These are phyloP conservation scores for Dichomitus squalens DNA, from an alignment of 1,284 basidiomycete species.

Conservation along the genomic window DNA sequence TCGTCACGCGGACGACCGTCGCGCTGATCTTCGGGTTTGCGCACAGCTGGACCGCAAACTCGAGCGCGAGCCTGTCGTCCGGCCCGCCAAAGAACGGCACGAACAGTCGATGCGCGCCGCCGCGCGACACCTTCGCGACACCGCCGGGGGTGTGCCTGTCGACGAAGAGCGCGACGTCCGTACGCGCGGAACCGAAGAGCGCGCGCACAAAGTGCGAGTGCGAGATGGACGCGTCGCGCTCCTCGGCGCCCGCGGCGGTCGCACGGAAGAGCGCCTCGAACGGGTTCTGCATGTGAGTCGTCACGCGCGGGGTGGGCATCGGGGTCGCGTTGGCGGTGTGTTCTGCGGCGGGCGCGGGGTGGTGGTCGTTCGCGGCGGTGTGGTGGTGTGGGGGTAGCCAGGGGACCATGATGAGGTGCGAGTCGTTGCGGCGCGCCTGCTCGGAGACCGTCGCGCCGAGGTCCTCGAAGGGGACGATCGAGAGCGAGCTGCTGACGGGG, in stretches of 20 bases:
- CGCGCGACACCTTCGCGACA: slow-evolving; percentile 29
- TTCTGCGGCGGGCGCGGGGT: not conserved
- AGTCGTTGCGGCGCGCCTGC: slow-evolving; percentile 46
- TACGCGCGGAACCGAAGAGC: slow-evolving; percentile 53
- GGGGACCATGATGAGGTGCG: slow-evolving; percentile 65
- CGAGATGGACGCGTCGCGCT: slow-evolving; percentile 33
- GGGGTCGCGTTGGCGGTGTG: not conserved
- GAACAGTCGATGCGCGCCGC: slow-evolving; percentile 51
- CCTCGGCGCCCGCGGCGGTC: slow-evolving; percentile 30
- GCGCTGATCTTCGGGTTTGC: slow-evolving; percentile 50
- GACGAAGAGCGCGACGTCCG: slow-evolving; percentile 67
- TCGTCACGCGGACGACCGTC: slow-evolving; percentile 64
- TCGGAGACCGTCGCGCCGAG: slow-evolving; percentile 56
- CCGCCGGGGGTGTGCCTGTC: slow-evolving; percentile 57
- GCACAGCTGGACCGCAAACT: slow-evolving; percentile 64
- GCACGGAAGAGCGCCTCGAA: slow-evolving; percentile 68
- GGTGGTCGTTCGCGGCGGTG: slow-evolving; percentile 18
- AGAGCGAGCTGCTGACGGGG: slow-evolving; percentile 51
- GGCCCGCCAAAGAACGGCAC: slow-evolving; percentile 75
- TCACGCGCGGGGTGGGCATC: slow-evolving; percentile 14
- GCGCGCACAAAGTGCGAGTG: slow-evolving; percentile 64
- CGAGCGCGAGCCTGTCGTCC: slow-evolving; percentile 65
- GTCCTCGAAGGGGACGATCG: slow-evolving; percentile 59
- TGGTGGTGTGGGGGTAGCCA: slow-evolving; percentile 52
- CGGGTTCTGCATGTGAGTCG: slow-evolving; percentile 39